Base-by-base conservation (phyloP, 805 yeast species). In the Pichia exigua region DNA sequence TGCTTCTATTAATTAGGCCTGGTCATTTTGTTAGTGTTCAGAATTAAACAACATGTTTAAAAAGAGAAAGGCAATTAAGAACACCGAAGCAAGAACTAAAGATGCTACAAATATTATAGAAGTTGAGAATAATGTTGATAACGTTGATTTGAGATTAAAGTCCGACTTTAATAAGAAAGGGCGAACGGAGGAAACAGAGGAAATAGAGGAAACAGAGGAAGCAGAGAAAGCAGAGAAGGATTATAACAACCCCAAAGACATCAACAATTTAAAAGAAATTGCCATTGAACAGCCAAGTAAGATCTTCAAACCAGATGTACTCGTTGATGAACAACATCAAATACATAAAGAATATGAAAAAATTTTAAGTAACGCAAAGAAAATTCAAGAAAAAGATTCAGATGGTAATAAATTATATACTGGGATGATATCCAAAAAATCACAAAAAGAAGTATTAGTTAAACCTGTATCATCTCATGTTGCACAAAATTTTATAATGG, bases 401-500 rank as follows among this genome's bases (percentile, higher is more conserved):
- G 57, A 61, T 10, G 61, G 63, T 8, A 59, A 57, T 45, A 63
- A 60, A 6, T 20, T 59, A 1, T 70, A 71, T 50, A 63, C 52
- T 17, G 73, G 74, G 0, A n/a, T 47, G 32, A 48, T 47, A 11
- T 47, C 45, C 3, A 50, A 47, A 18, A 54, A 53, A 21, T 51
- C 55, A 1, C 55, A 52, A 4, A 50, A 54, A 12, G 53, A 53
- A 18, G 46, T 52, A 24, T 46, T 52, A 20, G 51, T 57, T 10
- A 65, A 65, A 49, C 64, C 65, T 5, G 54, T 72, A 15, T 65
- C 74, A 0, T 47, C 78, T 0, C 77, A 77, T 59, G 74, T 91
- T 28, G 74, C 79, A 44, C 75, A 83, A 13, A 85, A 90, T 0
- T 82, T 87, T 0, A 71, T 83, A 2, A 75, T 85, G 40, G 99